Percentiles rank a stretch among this genome's conserved stretches.
Conservation (phyloP, 257 asterid genomes). For the Schizonepeta tenuifolia region DNA sequence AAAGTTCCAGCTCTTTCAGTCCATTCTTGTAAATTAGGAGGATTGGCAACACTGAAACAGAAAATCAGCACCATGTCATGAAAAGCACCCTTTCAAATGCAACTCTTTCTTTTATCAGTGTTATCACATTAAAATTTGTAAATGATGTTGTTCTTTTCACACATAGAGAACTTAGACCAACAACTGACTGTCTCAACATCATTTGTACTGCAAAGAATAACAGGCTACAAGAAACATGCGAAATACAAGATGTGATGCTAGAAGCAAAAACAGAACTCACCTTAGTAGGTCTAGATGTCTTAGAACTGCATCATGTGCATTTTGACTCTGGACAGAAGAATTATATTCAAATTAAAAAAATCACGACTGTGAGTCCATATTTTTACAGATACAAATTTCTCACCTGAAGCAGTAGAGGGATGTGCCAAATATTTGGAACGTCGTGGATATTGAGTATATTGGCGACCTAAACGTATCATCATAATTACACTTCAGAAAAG, state of each 20-base stretch:
- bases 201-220: too few species aligned
- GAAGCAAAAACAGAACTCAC: conserved; percentile 42
- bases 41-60: conserved; percentile 66
- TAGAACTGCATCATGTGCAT: conserved; percentile 80
- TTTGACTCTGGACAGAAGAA: conserved; percentile 65
- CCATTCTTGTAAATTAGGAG: conserved; percentile 88
- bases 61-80: conserved; percentile 36
- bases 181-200: background rate
- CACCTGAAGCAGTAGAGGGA: conserved; percentile 88
- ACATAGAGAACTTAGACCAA: conserved; percentile 3
- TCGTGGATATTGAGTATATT: conserved; percentile 78
- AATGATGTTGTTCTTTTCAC: background rate
- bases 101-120: conserved; percentile 16
- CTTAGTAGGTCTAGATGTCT: conserved; percentile 69
- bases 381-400: conserved; percentile 33
- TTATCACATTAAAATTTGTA: background rate
- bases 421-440: conserved; percentile 95
- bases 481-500: background rate
- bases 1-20: conserved; percentile 83
- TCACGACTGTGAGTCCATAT: conserved; percentile 7
- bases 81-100: conserved; percentile 7
- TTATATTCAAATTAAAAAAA: background rate
- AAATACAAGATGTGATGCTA: conserved; percentile 17
- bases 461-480: conserved; percentile 47
- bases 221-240: background rate